Base-by-base conservation (phyloP, 139 green algal genomes). In the Tetratostichococcus sp. region DNA sequence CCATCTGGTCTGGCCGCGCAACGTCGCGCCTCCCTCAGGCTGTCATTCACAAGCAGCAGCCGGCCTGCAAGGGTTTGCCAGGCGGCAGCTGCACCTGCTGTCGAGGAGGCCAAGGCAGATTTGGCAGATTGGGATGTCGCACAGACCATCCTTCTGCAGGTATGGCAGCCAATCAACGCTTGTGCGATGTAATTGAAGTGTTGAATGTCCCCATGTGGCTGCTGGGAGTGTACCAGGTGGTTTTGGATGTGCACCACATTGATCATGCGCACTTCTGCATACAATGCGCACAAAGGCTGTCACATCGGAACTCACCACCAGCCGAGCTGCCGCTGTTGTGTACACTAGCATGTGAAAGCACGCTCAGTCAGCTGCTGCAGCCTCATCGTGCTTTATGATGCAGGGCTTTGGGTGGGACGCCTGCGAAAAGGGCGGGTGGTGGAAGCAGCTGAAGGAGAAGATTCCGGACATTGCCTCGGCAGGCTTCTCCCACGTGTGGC, bases 401-500 rank as follows among this genome's bases (percentile, higher is more conserved):
- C 50, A 62, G 50, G 89, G 79, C 23, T 94, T 94, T 79, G 88
- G 82, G 0, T 94, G 89, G 89, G 86, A 91, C 43, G 91, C 85
- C 70, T 88, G 80, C 58, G 71, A 83, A 17, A 80, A 90, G 39
- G 65, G 50, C 30, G 73, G 76, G 21, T 89, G 88, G 86, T 92
- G 87, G 67, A 76, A 86, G 21, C 73, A 58, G 0, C 50, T 94
- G 17, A 73, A 86, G 39, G 31, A 71, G 1, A 85, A 88, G 57
- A 74, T 92, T 4, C 69, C 71, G 25, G 80, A 88, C 25, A 81
- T 94, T 35, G 59, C 78, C 84, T 74, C 67, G 28, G 57, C 69
- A 30, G 87, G 89, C 32, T 43, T 89, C n/a, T 94, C 92, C 19
- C 87, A 92, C 67, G 66, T 96, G 1, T 97, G 93, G 93, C 85